Evolutionary conservation across 2,329 filamentous ascomycete genomes (phyloP).

Genomic region (Calycina marina): DNA sequence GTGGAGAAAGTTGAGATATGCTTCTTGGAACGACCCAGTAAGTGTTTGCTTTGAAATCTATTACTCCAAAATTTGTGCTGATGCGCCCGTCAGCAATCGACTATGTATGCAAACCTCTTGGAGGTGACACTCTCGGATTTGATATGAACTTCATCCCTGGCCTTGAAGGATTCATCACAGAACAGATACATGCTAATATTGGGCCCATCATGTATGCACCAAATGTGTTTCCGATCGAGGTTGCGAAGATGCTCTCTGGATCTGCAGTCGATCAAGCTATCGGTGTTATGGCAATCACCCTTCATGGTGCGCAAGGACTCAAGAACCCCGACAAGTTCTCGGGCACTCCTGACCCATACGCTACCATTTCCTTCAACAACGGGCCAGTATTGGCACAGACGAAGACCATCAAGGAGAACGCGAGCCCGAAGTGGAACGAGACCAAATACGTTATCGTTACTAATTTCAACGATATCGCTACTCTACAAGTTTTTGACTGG

Average conservation of each 20-base stretch:
- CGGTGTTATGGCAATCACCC: conserved; percentile 79
- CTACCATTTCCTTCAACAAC: conserved; percentile 70
- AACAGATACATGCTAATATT: conserved; percentile 88
- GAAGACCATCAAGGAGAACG: conserved; percentile 72
- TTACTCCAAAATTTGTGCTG: conserved; percentile 2
- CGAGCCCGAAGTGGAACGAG: conserved; percentile 89
- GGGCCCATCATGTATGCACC: conserved; percentile 97
- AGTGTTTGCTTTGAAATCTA: conserved; percentile 3
- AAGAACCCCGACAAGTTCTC: conserved; percentile 94
- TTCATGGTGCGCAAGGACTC: conserved; percentile 81
- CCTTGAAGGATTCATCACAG: conserved; percentile 82
- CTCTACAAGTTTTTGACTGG: conserved; percentile 76
- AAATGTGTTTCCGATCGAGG: conserved; percentile 95
- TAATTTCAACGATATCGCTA: conserved; percentile 75
- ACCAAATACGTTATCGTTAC: conserved; percentile 92
- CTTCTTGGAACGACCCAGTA: conserved; percentile 65
- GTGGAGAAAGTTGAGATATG: conserved; percentile 91
- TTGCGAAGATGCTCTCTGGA: conserved; percentile 94
- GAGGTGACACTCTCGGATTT: conserved; percentile 89
- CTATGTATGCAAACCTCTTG: conserved; percentile 94
- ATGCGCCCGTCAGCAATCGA: conserved; percentile 46
- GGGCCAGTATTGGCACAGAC: conserved; percentile 72
- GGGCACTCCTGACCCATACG: conserved; percentile 83
- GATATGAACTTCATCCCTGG: conserved; percentile 99
- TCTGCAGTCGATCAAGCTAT: conserved; percentile 91